phyloP scores from a whole-genome alignment of 1,284 basidiomycete species.

The Chondrostereum purpureum region DNA sequence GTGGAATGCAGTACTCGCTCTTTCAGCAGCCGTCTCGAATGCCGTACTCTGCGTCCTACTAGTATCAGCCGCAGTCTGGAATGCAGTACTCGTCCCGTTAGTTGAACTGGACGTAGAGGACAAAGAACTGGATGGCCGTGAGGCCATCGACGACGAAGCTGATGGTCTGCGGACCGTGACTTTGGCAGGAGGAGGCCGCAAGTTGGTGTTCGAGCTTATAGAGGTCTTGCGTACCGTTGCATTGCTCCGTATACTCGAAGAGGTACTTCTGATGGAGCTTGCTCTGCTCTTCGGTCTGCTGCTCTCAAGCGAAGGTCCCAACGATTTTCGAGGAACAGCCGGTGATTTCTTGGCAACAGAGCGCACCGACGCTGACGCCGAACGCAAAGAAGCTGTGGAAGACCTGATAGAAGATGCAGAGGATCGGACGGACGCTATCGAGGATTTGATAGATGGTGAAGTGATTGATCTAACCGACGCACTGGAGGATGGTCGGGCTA shows the following conservation, averaged over 20 bases:
- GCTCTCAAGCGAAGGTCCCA: neutral
- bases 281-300: neutral
- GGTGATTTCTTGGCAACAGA: neutral
- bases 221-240: neutral
- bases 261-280: neutral
- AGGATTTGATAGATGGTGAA: neutral
- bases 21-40: too few relatives aligned
- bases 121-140: neutral
- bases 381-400: neutral
- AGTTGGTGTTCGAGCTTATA: neutral
- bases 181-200: neutral
- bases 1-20: constrained; percentile 8
- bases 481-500: neutral
- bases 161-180: neutral
- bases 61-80: constrained; percentile 9
- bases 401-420: neutral
- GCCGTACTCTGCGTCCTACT: neutral
- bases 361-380: neutral
- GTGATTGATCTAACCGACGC: neutral
- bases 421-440: neutral
- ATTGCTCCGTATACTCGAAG: neutral
- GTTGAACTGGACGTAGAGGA: neutral
- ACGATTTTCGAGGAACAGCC: neutral
- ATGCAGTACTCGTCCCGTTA: constrained; percentile 7
- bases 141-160: neutral